Conservation (phyloP, 257 asterid species). For the Linaria vulgaris region DNA sequence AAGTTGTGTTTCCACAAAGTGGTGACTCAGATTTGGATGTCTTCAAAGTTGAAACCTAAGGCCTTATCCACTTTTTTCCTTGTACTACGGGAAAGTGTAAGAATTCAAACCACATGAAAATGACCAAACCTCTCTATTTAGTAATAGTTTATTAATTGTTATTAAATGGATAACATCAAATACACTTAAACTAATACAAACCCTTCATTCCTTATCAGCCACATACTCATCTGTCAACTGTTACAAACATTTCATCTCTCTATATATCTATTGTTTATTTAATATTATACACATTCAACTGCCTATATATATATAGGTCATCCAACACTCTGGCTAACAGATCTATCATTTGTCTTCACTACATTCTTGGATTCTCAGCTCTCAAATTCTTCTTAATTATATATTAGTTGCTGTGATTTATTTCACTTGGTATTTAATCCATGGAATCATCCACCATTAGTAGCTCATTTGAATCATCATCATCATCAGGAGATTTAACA, state of each 20-base stretch:
- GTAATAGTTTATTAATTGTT: not conserved
- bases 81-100: slow-evolving; percentile 19
- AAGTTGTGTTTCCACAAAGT: slow-evolving; percentile 18
- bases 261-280: not conserved
- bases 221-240: slow-evolving; percentile 15
- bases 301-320: not conserved
- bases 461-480: slow-evolving; percentile 26
- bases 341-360: not conserved
- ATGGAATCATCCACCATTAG: slow-evolving; percentile 30
- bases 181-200: not conserved
- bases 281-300: not conserved
- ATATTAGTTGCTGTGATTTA: not conserved
- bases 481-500: slow-evolving; percentile 32
- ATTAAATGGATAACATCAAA: not conserved
- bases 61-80: slow-evolving; percentile 40
- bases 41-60: slow-evolving; percentile 28
- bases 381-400: too few relatives aligned
- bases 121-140: slow-evolving; percentile 20
- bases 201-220: slow-evolving; percentile 27
- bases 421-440: not conserved
- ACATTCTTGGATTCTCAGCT: not conserved
- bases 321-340: not conserved
- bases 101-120: slow-evolving; percentile 28
- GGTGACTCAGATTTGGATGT: slow-evolving; percentile 68
- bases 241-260: not conserved